Evolutionary conservation across 164 flowering plant species (phyloP).

Genomic region (Sedum album): DNA sequence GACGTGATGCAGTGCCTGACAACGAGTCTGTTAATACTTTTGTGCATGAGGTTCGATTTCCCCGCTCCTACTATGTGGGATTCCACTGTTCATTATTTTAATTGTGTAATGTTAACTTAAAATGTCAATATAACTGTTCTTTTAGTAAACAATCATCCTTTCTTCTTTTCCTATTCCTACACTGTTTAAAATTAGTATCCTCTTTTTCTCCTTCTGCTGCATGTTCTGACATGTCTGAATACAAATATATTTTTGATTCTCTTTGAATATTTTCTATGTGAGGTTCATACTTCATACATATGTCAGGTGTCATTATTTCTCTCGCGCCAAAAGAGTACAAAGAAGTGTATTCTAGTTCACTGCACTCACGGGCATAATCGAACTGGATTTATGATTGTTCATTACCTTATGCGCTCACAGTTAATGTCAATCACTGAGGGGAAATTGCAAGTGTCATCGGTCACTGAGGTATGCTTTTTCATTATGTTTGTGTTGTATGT

Average conservation of each 20-base stretch:
- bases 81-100: neutral
- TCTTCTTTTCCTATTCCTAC: no score
- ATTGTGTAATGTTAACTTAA: no score
- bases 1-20: slow-evolving; percentile 85
- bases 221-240: neutral
- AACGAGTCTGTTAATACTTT: slow-evolving; percentile 70
- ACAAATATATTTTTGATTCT: neutral
- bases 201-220: neutral
- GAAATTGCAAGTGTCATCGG: slow-evolving; percentile 40
- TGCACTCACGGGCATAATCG: slow-evolving; percentile 99
- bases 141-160: no score
- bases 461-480: slow-evolving; percentile 51
- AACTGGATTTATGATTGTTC: slow-evolving; percentile 96
- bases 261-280: neutral
- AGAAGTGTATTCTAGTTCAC: slow-evolving; percentile 80
- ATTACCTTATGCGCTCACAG: slow-evolving; percentile 77
- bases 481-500: neutral
- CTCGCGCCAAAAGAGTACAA: slow-evolving; percentile 54
- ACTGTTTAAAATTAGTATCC: neutral
- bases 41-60: slow-evolving; percentile 60
- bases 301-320: slow-evolving; percentile 66
- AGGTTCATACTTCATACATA: no score
- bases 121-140: no score
- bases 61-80: neutral
- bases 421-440: slow-evolving; percentile 75